Conservation (phyloP, 345 rosid species). For the Dimocarpus longan region DNA sequence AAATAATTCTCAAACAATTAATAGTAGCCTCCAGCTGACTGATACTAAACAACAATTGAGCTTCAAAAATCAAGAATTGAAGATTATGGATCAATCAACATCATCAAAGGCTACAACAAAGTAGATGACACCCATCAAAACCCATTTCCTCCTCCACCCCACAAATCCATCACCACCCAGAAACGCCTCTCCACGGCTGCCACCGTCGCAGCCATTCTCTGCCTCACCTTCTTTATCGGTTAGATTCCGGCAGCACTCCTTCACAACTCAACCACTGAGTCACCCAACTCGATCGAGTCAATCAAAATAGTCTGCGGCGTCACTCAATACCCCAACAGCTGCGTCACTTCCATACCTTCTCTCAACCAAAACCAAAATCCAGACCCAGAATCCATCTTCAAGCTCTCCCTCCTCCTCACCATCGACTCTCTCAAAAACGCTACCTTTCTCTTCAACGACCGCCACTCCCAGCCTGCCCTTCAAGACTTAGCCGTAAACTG, state of each 20-base stretch:
- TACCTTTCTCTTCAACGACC: conserved; percentile 39
- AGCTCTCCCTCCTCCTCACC: conserved; percentile 51
- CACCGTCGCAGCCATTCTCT: conserved; percentile 45
- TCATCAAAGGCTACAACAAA: conserved; percentile 70
- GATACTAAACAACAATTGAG: too few relatives aligned
- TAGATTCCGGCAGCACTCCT: conserved; percentile 37
- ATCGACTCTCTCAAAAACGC: conserved; percentile 34
- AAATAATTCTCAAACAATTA: too few relatives aligned
- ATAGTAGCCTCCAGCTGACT: too few relatives aligned
- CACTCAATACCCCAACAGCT: conserved; percentile 63
- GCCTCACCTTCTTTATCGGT: conserved; percentile 42
- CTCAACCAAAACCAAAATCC: conserved; percentile 32
- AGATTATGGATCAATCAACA: conserved; percentile 59
- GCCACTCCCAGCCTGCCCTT: conserved; percentile 49
- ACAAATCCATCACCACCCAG: conserved; percentile 11
- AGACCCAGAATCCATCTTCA: conserved; percentile 62
- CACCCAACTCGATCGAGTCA: conserved; percentile 30
- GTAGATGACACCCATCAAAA: conserved; percentile 44
- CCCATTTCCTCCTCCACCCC: conserved; percentile 36
- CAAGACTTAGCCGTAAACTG: conserved; percentile 35
- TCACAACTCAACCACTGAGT: conserved; percentile 9
- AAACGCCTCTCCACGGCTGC: conserved; percentile 36
- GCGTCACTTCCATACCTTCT: conserved; percentile 58
- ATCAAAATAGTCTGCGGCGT: conserved; percentile 58
- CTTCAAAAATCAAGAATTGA: background rate